Conservation (phyloP, 176 grass and related monocot genomes). For the Alopecurus myosuroides region DNA sequence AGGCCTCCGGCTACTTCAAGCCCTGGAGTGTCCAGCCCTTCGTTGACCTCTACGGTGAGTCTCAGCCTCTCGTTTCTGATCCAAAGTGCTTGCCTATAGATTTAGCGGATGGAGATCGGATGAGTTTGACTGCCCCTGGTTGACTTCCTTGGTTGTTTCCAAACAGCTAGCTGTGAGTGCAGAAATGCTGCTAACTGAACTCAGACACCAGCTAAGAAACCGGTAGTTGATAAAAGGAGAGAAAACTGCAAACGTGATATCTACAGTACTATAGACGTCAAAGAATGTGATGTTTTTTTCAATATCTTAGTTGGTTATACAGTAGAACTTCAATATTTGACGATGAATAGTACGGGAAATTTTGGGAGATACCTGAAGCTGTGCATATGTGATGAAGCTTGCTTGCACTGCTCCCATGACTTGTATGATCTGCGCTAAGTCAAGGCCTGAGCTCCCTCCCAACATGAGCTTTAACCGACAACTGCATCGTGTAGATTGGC, state of each 20-base stretch:
- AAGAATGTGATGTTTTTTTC: neutral
- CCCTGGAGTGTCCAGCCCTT: slow-evolving; percentile 39
- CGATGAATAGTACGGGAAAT: no score
- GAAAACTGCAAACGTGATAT: neutral
- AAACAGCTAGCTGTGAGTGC: neutral
- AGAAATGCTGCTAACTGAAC: neutral
- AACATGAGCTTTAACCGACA: neutral
- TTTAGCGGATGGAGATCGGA: neutral
- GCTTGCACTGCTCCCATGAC: neutral
- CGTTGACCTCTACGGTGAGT: slow-evolving; percentile 74
- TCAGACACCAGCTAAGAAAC: neutral
- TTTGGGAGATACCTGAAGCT: neutral
- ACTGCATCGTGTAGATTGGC: neutral
- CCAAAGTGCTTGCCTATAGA: neutral
- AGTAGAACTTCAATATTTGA: neutral
- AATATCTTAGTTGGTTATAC: neutral
- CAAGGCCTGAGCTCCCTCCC: neutral
- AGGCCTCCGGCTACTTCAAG: slow-evolving; percentile 57
- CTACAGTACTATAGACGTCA: neutral
- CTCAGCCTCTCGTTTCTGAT: neutral
- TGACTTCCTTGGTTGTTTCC: neutral
- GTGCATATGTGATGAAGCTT: neutral
- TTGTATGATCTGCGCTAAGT: neutral
- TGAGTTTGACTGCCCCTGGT: neutral
- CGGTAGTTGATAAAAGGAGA: neutral